Evolutionary conservation across 495 filamentous ascomycete species (phyloP).

Genomic region (Aspergillus funiculosus): DNA sequence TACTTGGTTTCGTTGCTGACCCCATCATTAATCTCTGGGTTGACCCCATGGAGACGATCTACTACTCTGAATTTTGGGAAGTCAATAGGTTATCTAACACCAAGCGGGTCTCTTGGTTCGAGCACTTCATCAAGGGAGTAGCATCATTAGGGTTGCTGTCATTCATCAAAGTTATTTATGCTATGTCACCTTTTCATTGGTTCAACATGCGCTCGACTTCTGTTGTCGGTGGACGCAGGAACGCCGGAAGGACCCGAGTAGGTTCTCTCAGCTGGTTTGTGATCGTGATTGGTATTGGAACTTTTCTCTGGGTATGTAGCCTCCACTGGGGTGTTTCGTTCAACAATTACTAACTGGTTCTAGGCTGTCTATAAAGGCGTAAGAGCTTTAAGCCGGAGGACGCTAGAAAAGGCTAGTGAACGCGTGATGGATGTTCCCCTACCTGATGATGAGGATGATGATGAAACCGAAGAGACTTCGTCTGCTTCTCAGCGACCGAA

Average conservation of each 20-base stretch:
- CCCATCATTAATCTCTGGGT: conserved; percentile 85
- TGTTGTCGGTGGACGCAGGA: conserved; percentile 47
- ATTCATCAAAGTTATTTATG: conserved; percentile 73
- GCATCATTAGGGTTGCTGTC: conserved; percentile 79
- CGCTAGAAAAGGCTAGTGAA: conserved; percentile 70
- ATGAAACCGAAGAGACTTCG: conserved; percentile 31
- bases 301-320: conserved; percentile 72
- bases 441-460: conserved; percentile 66
- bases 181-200: conserved; percentile 69
- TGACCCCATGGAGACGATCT: conserved; percentile 58
- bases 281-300: conserved; percentile 70
- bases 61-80: conserved; percentile 35
- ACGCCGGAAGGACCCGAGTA: conserved; percentile 64
- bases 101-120: conserved; percentile 55
- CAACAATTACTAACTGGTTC: conserved; percentile 23
- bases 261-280: conserved; percentile 70
- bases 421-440: conserved; percentile 74
- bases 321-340: not conserved
- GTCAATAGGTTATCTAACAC: conserved; percentile 33
- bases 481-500: conserved; percentile 10
- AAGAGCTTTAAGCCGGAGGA: conserved; percentile 58
- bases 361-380: conserved; percentile 79
- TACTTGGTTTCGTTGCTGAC: conserved; percentile 86
- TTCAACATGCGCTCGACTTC: conserved; percentile 58
- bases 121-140: conserved; percentile 84